Percentiles rank a stretch among this genome's conserved stretches.
Evolutionary conservation across 148 eudicot genomes (phyloP).

Genomic region (Pouteria glomerata): DNA sequence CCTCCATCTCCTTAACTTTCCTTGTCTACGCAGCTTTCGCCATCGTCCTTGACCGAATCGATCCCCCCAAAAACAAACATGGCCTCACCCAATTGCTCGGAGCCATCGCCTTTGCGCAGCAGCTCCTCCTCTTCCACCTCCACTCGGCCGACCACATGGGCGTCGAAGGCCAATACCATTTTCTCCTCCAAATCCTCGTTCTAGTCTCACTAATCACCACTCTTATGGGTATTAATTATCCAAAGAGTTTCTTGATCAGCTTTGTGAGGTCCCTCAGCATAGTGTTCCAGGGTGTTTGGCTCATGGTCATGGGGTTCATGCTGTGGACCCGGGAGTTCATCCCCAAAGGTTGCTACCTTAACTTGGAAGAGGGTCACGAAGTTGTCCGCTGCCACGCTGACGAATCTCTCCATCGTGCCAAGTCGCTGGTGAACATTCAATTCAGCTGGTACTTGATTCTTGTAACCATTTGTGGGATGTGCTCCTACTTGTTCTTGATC

Average conservation of each 20-base stretch:
- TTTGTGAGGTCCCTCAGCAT: constrained; percentile 64
- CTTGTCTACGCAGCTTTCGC: constrained; percentile 56
- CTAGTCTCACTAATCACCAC: constrained; percentile 42
- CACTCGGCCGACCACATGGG: constrained; percentile 90
- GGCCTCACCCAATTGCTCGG: constrained; percentile 47
- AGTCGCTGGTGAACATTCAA: constrained; percentile 60
- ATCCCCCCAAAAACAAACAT: constrained; percentile 16
- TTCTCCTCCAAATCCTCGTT: constrained; percentile 63
- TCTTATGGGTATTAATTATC: constrained; percentile 45
- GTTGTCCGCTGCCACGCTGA: constrained; percentile 57
- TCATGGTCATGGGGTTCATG: constrained; percentile 68
- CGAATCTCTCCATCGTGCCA: constrained; percentile 60
- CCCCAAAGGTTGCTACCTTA: constrained; percentile 62
- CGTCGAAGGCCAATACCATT: constrained; percentile 80
- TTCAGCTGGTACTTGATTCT: constrained; percentile 69
- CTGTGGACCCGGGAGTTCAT: constrained; percentile 68
- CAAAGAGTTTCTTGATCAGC: constrained; percentile 37
- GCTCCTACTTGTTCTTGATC: constrained; percentile 40
- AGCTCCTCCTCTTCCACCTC: constrained; percentile 66
- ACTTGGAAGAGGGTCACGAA: constrained; percentile 52
- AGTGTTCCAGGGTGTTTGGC: constrained; percentile 67
- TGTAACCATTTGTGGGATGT: constrained; percentile 34
- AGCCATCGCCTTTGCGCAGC: constrained; percentile 55
- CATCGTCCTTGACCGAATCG: constrained; percentile 38
- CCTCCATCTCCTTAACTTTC: constrained; percentile 58